phyloP scores from a whole-genome alignment of 2,329 filamentous ascomycete species.

The Cordyceps fumosorosea region DNA sequence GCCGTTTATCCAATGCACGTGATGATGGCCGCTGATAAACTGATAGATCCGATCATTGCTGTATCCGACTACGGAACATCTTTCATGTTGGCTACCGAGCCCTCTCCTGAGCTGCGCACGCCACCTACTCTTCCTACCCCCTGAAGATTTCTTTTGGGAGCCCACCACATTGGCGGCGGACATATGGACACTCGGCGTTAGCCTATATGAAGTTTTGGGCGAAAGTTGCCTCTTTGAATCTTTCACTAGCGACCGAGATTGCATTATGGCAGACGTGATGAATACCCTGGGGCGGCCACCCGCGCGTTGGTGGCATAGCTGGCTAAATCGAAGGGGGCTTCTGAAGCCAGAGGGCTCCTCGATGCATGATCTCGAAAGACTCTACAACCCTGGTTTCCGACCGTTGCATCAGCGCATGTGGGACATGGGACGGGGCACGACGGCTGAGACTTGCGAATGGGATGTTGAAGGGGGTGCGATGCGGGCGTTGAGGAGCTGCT shows the following conservation, averaged over 20 bases:
- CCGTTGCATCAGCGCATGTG: slow-evolving; percentile 16
- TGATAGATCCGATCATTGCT: slow-evolving; percentile 4
- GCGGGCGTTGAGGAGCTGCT: slow-evolving; percentile 13
- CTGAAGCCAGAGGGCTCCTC: slow-evolving; percentile 15
- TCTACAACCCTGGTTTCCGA: slow-evolving; percentile 14
- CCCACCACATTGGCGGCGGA: slow-evolving; percentile 19
- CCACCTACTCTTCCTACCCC: slow-evolving; percentile 19
- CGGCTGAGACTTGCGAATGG: slow-evolving; percentile 14
- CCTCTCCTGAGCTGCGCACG: slow-evolving; percentile 15
- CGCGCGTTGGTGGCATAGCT: slow-evolving; percentile 18
- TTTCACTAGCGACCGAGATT: slow-evolving; percentile 17
- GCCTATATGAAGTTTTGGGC: slow-evolving; percentile 19
- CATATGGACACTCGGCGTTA: slow-evolving; percentile 20
- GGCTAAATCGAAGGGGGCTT: slow-evolving; percentile 17
- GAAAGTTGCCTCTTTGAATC: slow-evolving; percentile 18
- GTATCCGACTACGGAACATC: slow-evolving; percentile 19
- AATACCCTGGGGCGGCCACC: slow-evolving; percentile 19
- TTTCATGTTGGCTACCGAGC: slow-evolving; percentile 14
- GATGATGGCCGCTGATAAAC: slow-evolving; percentile 14
- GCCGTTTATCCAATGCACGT: slow-evolving; percentile 16
- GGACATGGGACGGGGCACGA: slow-evolving; percentile 15
- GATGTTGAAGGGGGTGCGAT: slow-evolving; percentile 14
- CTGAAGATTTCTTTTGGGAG: slow-evolving; percentile 19
- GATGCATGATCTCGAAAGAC: slow-evolving; percentile 7
- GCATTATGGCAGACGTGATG: slow-evolving; percentile 18